Evolutionary conservation across 2,329 filamentous ascomycete genomes (phyloP).

Genomic region (Xylariaceae sp.): DNA sequence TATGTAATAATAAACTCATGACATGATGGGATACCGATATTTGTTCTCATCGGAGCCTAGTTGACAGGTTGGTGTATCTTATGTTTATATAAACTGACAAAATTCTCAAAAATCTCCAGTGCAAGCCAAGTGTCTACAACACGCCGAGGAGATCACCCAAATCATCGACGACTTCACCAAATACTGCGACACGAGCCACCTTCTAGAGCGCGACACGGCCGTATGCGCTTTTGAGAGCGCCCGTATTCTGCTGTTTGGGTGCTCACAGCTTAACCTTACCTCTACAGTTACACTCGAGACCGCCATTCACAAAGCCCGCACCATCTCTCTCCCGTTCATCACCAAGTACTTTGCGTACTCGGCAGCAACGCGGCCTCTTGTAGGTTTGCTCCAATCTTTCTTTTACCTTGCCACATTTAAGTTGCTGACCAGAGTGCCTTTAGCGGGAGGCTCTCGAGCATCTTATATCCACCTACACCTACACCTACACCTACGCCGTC

Average conservation of each 20-base stretch:
- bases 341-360: constrained; percentile 25
- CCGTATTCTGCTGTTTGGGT: constrained; percentile 35
- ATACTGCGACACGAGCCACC: constrained; percentile 10
- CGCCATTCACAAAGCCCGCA: constrained; percentile 22
- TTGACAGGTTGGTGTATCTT: neutral
- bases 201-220: constrained; percentile 37
- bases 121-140: constrained; percentile 32
- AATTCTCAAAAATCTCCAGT: constrained; percentile 3
- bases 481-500: constrained; percentile 21
- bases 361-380: constrained; percentile 26
- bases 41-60: no score
- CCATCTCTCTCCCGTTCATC: constrained; percentile 26
- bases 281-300: constrained; percentile 20
- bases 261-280: constrained; percentile 17
- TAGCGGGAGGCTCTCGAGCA: constrained; percentile 28
- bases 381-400: constrained; percentile 10
- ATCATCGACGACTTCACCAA: constrained; percentile 29
- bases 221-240: constrained; percentile 40
- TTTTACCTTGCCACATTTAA: no score
- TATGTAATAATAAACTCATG: no score
- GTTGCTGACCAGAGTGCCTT: no score
- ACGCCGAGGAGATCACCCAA: constrained; percentile 36
- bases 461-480: constrained; percentile 26
- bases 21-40: no score
- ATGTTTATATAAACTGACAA: neutral